Conservation (phyloP, 805 yeast species). For the Candida chilensis region DNA sequence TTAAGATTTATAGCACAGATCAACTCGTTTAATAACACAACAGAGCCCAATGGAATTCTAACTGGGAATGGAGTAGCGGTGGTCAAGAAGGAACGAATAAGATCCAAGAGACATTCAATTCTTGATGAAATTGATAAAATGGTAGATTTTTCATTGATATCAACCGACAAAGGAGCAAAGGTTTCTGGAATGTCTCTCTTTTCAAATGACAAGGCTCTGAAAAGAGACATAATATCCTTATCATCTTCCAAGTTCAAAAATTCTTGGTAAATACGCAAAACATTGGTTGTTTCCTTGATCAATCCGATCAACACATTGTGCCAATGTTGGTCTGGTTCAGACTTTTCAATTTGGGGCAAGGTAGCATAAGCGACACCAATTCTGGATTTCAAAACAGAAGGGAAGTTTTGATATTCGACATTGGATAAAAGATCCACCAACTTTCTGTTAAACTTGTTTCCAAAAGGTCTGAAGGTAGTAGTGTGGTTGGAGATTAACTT, state of each 20-base stretch:
- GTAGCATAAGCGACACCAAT: constrained; percentile 44
- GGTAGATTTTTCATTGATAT: constrained; percentile 45
- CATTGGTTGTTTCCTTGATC: constrained; percentile 44
- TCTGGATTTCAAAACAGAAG: constrained; percentile 23
- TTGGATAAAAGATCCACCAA: constrained; percentile 23
- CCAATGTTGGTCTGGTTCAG: constrained; percentile 38
- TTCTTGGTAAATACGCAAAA: constrained; percentile 46
- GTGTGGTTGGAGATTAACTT: constrained; percentile 48
- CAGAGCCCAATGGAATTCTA: constrained; percentile 53
- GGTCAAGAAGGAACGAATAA: constrained; percentile 27
- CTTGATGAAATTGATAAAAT: constrained; percentile 44
- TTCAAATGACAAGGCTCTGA: constrained; percentile 27
- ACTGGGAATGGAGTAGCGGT: constrained; percentile 48
- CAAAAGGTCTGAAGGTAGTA: constrained; percentile 76
- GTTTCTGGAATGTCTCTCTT: constrained; percentile 10
- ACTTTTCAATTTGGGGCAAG: constrained; percentile 48
- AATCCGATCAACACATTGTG: constrained; percentile 33
- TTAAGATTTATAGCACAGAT: constrained; percentile 45
- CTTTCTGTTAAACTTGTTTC: constrained; percentile 46
- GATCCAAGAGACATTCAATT: constrained; percentile 31
- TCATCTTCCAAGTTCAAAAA: constrained; percentile 53
- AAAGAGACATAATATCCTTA: constrained; percentile 28
- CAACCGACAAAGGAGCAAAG: constrained; percentile 46
- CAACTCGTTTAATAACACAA: constrained; percentile 43
- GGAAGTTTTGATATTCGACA: constrained; percentile 29